Conservation (phyloP, 352 stramenopile genomes). For the Pythium utonaiense region DNA sequence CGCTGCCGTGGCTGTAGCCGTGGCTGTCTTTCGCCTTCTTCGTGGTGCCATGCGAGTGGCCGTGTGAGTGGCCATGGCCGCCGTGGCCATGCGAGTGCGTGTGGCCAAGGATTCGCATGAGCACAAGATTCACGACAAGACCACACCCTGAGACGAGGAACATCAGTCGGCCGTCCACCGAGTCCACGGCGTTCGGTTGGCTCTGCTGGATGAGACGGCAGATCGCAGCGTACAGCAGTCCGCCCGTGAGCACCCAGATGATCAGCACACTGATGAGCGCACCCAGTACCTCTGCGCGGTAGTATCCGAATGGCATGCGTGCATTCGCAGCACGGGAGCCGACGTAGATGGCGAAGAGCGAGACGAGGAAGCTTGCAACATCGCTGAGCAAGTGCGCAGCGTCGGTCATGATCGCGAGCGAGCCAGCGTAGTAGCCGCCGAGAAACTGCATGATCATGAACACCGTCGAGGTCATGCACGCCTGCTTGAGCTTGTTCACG, state of each 20-base stretch:
- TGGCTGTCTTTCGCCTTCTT: slow-evolving; percentile 21
- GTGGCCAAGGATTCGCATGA: slow-evolving; percentile 92
- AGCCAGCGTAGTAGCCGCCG: slow-evolving; percentile 92
- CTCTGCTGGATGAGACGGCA: slow-evolving; percentile 62
- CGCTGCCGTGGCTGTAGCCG: slow-evolving; percentile 18
- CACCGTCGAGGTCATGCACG: slow-evolving; percentile 77
- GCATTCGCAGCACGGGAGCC: slow-evolving; percentile 48
- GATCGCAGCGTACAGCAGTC: slow-evolving; percentile 90
- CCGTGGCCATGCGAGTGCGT: slow-evolving; percentile 51
- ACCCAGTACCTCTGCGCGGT: slow-evolving; percentile 95
- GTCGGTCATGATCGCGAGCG: slow-evolving; percentile 94
- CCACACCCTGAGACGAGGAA: slow-evolving; percentile 91
- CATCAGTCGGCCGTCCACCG: slow-evolving; percentile 95
- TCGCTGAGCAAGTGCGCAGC: slow-evolving; percentile 79
- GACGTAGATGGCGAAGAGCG: slow-evolving; percentile 80
- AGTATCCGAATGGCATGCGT: slow-evolving; percentile 93
- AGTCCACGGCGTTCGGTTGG: slow-evolving; percentile 33
- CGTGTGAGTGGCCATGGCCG: slow-evolving; percentile 45
- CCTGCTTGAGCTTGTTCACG: slow-evolving; percentile 66
- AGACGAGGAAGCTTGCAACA: slow-evolving; percentile 76
- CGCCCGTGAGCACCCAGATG: slow-evolving; percentile 93
- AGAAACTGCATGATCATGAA: slow-evolving; percentile 97
- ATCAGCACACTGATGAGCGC: slow-evolving; percentile 93
- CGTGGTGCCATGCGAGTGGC: slow-evolving; percentile 21
- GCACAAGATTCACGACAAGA: slow-evolving; percentile 92